Evolutionary conservation across 2,329 filamentous ascomycete species (phyloP), one percentile per base, ranked within the genome.

Genomic region (Hypoxylon sp.): DNA sequence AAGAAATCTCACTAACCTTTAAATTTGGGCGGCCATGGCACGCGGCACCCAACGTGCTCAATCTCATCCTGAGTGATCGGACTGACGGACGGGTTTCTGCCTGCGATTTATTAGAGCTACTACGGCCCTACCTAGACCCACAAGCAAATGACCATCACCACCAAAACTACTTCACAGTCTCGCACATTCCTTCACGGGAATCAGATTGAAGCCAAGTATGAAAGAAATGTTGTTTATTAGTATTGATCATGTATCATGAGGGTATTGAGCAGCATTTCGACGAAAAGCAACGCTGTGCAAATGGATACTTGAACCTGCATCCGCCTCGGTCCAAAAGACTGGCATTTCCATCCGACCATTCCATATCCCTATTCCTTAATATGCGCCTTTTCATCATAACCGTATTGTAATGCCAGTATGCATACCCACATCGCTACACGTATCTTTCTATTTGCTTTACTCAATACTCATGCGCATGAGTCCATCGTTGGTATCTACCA

Each of bases 381-480:
- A 10, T 41, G 48, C 46, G 21, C 19, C 38, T 30, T 53, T 41
- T 21, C 28, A 2, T 48, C 38, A 46, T 53, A 28, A 5, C n/a
- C 58, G 7, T 43, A 30, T 53, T 21, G 28, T 23, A 58, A 38
- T 10, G 38, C 38, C 9, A 49, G 23, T 28, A 19, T 11, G 7
- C 53, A 56, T 25, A 32, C 19, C 5, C 36, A 28, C 23, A 23
- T 17, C 32, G 19, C 11, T 28, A 21, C 21, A 30, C 28, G 28
- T 1, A 30, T 2, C 25, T 5, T 28, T 38, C 19, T 6, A 38
- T 11, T 10, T 2, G 3, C n/a, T 9, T 19, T 82, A 97, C 79
- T 98, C 94, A 75, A 98, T 97, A 79, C 93, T 97, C 92, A 98
- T 96, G 75, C 95, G 94, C 91, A 97, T 97, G 71, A 98, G 85